Evolutionary conservation across 2,329 filamentous ascomycete species (phyloP).

Genomic region (Penicillium sp.): DNA sequence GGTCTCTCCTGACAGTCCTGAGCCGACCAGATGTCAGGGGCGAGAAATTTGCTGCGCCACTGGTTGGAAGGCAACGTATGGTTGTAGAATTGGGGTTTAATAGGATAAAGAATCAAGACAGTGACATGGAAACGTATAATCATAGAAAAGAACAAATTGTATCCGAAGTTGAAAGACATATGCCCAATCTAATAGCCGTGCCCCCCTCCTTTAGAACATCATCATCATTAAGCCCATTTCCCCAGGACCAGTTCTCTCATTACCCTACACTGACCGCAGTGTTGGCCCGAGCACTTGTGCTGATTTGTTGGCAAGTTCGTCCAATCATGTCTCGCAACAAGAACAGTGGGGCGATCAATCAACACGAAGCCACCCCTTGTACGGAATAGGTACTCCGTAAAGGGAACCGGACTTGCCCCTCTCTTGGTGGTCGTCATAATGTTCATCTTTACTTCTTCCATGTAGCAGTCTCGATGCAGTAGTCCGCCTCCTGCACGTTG

Average conservation of each 20-base stretch:
- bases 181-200: not conserved
- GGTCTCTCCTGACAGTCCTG: not conserved
- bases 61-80: not conserved
- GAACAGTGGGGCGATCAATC: conserved; percentile 7
- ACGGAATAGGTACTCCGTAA: not conserved
- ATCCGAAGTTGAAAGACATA: not conserved
- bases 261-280: conserved; percentile 1
- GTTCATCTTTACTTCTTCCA: conserved; percentile 1
- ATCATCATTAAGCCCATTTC: not conserved
- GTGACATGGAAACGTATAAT: not conserved
- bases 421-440: conserved; percentile 1
- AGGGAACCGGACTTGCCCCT: not conserved
- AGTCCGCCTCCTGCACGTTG: conserved; percentile 2
- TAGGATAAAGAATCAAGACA: not conserved
- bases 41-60: conserved; percentile 9
- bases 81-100: not conserved
- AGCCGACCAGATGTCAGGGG: conserved; percentile 8
- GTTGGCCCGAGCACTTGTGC: conserved; percentile 7
- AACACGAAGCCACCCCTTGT: conserved; percentile 7
- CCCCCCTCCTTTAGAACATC: not conserved
- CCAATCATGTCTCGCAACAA: conserved; percentile 7
- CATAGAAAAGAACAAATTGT: not conserved
- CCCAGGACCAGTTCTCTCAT: not conserved
- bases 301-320: conserved; percentile 9
- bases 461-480: conserved; percentile 6